phyloP scores from a whole-genome alignment of 2,329 filamentous ascomycete genomes.

The Ophiostoma australiae region DNA sequence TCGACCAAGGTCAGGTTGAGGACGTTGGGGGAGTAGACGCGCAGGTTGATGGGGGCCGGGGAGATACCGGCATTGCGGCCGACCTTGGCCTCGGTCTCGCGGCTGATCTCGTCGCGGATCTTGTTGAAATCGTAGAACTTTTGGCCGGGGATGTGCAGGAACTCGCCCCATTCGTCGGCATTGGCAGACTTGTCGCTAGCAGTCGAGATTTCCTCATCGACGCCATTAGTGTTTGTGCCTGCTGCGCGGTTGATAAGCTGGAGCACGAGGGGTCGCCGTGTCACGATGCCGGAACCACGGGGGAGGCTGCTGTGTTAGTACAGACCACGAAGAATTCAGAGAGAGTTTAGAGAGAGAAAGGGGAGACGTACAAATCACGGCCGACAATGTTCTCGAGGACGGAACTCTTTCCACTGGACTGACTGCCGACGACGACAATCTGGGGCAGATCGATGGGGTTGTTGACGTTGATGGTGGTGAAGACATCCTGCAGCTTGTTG shows the following conservation, averaged over 20 bases:
- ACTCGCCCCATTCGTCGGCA: conserved; percentile 95
- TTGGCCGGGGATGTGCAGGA: conserved; percentile 87
- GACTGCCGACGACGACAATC: conserved; percentile 95
- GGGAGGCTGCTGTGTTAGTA: conserved; percentile 62
- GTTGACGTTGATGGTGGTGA: conserved; percentile 95
- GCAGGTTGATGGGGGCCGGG: conserved; percentile 93
- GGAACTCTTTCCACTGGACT: conserved; percentile 98
- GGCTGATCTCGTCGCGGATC: conserved; percentile 92
- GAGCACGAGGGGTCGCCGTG: conserved; percentile 87
- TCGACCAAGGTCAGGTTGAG: conserved; percentile 95
- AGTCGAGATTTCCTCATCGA: conserved; percentile 58
- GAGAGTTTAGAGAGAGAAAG: background rate
- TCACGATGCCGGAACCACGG: conserved; percentile 95
- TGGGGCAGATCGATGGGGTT: conserved; percentile 98
- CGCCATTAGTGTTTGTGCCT: conserved; percentile 65
- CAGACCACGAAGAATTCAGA: background rate
- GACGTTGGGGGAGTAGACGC: conserved; percentile 96
- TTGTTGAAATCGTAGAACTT: conserved; percentile 94
- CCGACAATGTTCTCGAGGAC: conserved; percentile 98
- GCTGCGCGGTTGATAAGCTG: conserved; percentile 90
- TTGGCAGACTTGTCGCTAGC: conserved; percentile 84
- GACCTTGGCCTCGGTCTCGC: conserved; percentile 62
- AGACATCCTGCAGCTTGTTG: conserved; percentile 99
- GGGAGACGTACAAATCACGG: conserved; percentile 82
- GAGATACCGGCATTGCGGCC: conserved; percentile 99